phyloP scores from a whole-genome alignment of 192 early-diverging fungal species.

The Tieghemiomyces parasiticus region DNA sequence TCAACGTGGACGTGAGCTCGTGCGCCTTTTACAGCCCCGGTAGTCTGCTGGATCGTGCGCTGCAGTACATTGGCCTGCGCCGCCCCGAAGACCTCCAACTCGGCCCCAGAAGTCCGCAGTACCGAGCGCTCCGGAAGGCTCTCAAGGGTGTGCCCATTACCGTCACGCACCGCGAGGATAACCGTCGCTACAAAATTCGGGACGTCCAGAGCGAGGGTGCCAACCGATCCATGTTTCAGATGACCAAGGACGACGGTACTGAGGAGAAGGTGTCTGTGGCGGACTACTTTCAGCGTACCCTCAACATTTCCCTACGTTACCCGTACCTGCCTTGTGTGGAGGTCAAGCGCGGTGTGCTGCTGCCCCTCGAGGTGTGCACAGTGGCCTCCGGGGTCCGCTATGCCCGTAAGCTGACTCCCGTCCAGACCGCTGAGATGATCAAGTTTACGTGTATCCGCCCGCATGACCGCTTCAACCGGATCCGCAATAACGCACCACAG shows the following conservation, averaged over 20 bases:
- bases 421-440: conserved; percentile 91
- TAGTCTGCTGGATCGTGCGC: conserved; percentile 52
- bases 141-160: conserved; percentile 36
- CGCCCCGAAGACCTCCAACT: conserved; percentile 24
- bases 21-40: conserved; percentile 54
- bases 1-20: conserved; percentile 56
- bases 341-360: conserved; percentile 43
- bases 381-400: conserved; percentile 73
- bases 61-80: conserved; percentile 42
- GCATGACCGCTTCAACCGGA: conserved; percentile 68
- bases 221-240: conserved; percentile 51
- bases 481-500: conserved; percentile 44
- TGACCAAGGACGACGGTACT: conserved; percentile 29
- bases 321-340: conserved; percentile 73
- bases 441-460: conserved; percentile 80
- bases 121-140: conserved; percentile 12
- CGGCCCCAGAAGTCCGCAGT: neutral
- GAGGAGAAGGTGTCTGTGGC: conserved; percentile 52
- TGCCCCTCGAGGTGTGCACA: conserved; percentile 87
- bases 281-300: conserved; percentile 59
- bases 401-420: conserved; percentile 65
- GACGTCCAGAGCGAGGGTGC: conserved; percentile 52
- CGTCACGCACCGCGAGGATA: conserved; percentile 47
- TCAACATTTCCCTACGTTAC: conserved; percentile 52
- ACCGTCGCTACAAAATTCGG: conserved; percentile 55